Base-by-base conservation (phyloP, 805 yeast species). In the Metschnikowia lochheadii region DNA sequence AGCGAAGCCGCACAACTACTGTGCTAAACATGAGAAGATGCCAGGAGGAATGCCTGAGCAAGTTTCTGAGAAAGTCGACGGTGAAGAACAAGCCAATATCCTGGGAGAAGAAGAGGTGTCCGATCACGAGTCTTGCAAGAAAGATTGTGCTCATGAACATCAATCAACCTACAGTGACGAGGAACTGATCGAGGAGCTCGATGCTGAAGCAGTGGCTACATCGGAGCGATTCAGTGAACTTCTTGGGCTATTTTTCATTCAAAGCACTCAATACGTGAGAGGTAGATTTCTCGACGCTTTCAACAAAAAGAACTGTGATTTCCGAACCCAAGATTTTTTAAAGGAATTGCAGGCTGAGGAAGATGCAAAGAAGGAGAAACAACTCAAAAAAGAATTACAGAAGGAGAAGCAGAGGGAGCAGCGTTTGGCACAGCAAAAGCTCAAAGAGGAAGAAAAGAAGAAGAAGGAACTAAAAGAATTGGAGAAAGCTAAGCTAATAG, bases 221-320 rank as follows among this genome's bases (percentile, higher is more conserved):
- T 15, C 45, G 2, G 45, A 42, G 40, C 37, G 90, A 46, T 69
- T 87, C 60, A 84, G 82, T 59, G 96, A 90, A 67, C 85, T 92
- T 11, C 85, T 91, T 36, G 82, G 86, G 23, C 78, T 89, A 75
- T 78, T 91, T 54, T 89, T 88, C 59, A 76, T 87, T 48, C 86
- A 89, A 49, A 87, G 91, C 1, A 85, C 94, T 4, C 82, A 88
- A 48, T 75, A 89, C 63, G 78, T 91, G 58, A 88, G 87, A 60
- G 83, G 81, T 56, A 78, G 89, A 41, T 79, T 91, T 32, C 74
- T 87, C 60, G 81, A 78, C 31, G 88, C 96, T 0, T 90, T 84
- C 62, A 86, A 87, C 54, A 91, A 85, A 59, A 85, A 82, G 56
- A 80, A 86, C 44, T 91, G 96, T 11, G 89, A 85, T 52, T 94